Evolutionary conservation across 805 yeast genomes (phyloP), one percentile per base, ranked within the genome.

Genomic region (Millerago galiae): DNA sequence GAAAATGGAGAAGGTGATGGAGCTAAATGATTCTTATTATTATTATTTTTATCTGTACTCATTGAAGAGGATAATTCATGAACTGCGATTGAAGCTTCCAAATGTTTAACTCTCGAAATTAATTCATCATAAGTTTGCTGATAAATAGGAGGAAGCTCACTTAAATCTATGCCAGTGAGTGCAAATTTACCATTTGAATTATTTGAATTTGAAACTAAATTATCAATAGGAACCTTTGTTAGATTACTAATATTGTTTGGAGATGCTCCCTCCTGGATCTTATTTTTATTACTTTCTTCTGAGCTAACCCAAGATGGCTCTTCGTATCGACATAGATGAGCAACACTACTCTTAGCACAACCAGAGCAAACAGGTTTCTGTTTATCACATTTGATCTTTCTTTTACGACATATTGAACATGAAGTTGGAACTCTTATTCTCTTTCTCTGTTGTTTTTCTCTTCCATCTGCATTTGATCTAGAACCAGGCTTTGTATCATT

Each of bases 221-320:
- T 25, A 14, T n/a, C 32, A 32, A 4, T 8, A 17, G 37, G 12
- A 15, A 16, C 18, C 8, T 10, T n/a, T 4, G 14, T 9, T 25
- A 8, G 11, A 15, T 8, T n/a, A 4, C 25, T 12, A 17, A 14
- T 9, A 4, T 29, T 6, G 11, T 7, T 27, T 27, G 12, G 16
- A 14, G 16, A n/a, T 7, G 16, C 10, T 8, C 11, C 24, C 7
- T 21, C 24, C 7, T 21, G 24, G 7, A 5, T 29, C 14, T 29
- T 8, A 14, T 29, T 14, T 7, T 3, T 8, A 9, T 9, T 15
- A 8, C 8, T 29, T 2, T 67, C 60, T 35, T 66, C 75, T 43
- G 75, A 68, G 45, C 78, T 57, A 56, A 71, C 77, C 82, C 82
- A 76, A 25, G 69, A 61, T 29, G 79, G 82, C 45, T 74, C 79